Conservation (phyloP, 352 stramenopile species). For the Aphanomyces cochlioides region DNA sequence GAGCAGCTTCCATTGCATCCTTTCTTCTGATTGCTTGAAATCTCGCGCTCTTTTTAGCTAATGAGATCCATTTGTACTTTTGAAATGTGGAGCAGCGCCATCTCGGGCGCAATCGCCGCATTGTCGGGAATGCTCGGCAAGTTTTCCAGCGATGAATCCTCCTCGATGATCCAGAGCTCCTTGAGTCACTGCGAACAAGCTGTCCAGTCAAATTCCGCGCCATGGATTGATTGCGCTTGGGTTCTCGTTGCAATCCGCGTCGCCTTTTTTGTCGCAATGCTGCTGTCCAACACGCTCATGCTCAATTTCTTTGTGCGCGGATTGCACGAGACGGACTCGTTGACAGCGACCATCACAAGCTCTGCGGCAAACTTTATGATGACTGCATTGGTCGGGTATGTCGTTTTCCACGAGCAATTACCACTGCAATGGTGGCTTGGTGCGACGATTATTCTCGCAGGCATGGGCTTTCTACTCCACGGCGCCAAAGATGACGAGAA, state of each 20-base stretch:
- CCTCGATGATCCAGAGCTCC: constrained; percentile 12
- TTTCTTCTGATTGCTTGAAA: not conserved
- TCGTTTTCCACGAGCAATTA: constrained; percentile 70
- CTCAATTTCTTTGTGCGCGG: constrained; percentile 77
- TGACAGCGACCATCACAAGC: constrained; percentile 80
- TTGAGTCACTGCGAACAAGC: not conserved
- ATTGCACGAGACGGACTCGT: constrained; percentile 79
- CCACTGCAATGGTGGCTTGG: constrained; percentile 71
- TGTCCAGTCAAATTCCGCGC: not conserved
- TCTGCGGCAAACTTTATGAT: constrained; percentile 79
- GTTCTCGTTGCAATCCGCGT: constrained; percentile 39
- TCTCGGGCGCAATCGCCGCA: constrained; percentile 26
- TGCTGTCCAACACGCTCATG: constrained; percentile 69
- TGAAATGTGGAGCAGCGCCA: constrained; percentile 27
- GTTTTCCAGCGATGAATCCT: constrained; percentile 21
- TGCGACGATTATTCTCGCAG: constrained; percentile 63
- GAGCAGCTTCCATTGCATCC: not conserved
- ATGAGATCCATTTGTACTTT: constrained; percentile 16
- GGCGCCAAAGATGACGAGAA: constrained; percentile 40
- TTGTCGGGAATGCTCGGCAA: constrained; percentile 29
- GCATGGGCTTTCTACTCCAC: constrained; percentile 63
- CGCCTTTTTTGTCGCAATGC: constrained; percentile 62
- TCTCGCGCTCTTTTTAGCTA: constrained; percentile 1
- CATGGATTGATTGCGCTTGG: constrained; percentile 22
- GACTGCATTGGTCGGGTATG: constrained; percentile 48